Base-by-base conservation (phyloP, 192 early-diverging fungal species). In the Coemansia sp. region DNA sequence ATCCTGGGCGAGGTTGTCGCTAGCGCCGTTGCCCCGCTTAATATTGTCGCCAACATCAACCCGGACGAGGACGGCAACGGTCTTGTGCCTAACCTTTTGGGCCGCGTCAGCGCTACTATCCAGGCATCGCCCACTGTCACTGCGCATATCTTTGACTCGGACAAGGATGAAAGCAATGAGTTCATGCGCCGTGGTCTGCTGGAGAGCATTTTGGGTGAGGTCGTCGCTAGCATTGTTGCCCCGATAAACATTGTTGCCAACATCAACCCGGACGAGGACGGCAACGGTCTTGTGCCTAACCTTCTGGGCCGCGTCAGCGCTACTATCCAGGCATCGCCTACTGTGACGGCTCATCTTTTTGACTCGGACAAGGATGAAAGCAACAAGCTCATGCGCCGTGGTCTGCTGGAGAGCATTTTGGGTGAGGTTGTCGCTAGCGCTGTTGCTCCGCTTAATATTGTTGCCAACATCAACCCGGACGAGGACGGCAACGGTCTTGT, bases 201-300 rank as follows among this genome's bases (percentile, higher is more conserved):
- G 5, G 63, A 69, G 67, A 66, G 6, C 27, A 29, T 29, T 29
- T 29, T 29, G 27, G 27, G 27, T 3, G 27, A 29, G 6, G 27
- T 29, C 4, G 27, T 29, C 27, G 27, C 27, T 29, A 29, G 27
- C 27, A 7, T 7, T 29, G 27, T 29, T 29, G 27, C 27, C 6
- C 27, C 27, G 27, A 0, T 29, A 7, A 29, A 29, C 27, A 29
- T 29, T 29, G 27, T 29, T 3, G 27, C 27, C 59, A 65, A 68
- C 61, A 68, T 68, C 54, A 65, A 74, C 48, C 66, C 66, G 1
- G 63, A 75, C 22, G 73, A 75, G 59, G 58, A 74, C 26, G 73
- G 73, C 27, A 29, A 29, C 27, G 27, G 27, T 29, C 27, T 29
- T 0, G 27, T 29, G 3, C 27, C 27, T 29, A 29, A 29, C 27